phyloP scores from a whole-genome alignment of 2,329 filamentous ascomycete genomes.

The Aaosphaeria arxii region DNA sequence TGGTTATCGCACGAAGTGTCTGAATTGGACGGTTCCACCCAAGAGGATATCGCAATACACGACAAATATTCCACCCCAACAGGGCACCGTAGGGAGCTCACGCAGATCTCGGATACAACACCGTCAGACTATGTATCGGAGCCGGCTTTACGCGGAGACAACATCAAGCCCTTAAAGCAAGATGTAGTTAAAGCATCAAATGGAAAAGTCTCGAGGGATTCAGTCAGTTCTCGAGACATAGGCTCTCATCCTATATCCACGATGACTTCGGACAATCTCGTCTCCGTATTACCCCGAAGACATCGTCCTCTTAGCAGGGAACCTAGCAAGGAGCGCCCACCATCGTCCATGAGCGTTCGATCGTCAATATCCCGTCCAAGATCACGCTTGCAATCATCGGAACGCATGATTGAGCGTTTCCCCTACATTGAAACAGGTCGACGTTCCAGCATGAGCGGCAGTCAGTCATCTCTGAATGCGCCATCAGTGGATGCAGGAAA shows the following conservation, averaged over 20 bases:
- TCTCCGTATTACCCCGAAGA: not conserved
- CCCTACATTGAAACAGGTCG: slow-evolving; percentile 38
- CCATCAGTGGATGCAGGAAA: slow-evolving; percentile 13
- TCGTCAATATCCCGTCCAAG: slow-evolving; percentile 7
- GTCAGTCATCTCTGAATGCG: slow-evolving; percentile 13
- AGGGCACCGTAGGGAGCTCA: slow-evolving; percentile 17
- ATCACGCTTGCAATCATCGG: slow-evolving; percentile 20
- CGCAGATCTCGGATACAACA: slow-evolving; percentile 24
- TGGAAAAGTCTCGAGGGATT: too few species aligned
- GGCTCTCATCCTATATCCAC: too few species aligned
- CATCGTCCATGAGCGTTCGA: slow-evolving; percentile 4
- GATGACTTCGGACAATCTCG: not conserved
- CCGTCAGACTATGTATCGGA: not conserved
- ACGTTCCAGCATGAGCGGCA: slow-evolving; percentile 23
- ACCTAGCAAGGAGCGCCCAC: not conserved
- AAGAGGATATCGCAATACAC: slow-evolving; percentile 26
- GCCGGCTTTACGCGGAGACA: not conserved
- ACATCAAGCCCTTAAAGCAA: not conserved
- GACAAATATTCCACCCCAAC: slow-evolving; percentile 14
- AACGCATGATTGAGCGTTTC: slow-evolving; percentile 46
- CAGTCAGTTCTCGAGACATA: too few species aligned
- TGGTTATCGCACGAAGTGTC: slow-evolving; percentile 47
- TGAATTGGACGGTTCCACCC: slow-evolving; percentile 27
- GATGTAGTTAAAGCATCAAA: not conserved
- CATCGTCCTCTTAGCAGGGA: not conserved